A percentile compares a stretch with the other conserved stretches of the same genome.
These are phyloP conservation scores for Cupressus sempervirens DNA, from an alignment of 75 land plant genomes.

Conservation along the genomic window DNA sequence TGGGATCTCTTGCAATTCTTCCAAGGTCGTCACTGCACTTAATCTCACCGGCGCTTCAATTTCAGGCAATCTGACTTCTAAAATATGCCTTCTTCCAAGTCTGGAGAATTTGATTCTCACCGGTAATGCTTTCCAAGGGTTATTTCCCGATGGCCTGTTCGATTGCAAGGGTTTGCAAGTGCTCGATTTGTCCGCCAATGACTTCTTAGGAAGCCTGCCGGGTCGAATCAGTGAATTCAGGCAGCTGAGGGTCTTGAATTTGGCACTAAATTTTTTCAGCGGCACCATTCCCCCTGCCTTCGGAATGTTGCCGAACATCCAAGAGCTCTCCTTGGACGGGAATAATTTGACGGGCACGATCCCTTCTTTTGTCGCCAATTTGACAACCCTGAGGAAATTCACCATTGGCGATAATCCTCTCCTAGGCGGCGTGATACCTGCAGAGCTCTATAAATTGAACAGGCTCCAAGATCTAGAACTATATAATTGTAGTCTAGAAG, in stretches of 20 bases:
- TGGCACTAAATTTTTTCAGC: slow-evolving; percentile 50
- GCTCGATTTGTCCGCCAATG: slow-evolving; percentile 30
- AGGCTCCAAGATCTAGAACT: slow-evolving; percentile 22
- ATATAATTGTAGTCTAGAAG: slow-evolving; percentile 38
- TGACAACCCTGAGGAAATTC: slow-evolving; percentile 19
- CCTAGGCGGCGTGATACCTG: slow-evolving; percentile 16
- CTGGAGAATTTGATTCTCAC: slow-evolving; percentile 6
- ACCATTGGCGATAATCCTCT: slow-evolving; percentile 18
- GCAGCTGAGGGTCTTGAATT: slow-evolving; percentile 39
- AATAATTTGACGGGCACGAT: neutral
- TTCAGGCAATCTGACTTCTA: slow-evolving; percentile 7
- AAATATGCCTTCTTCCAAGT: slow-evolving; percentile 11
- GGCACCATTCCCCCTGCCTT: slow-evolving; percentile 49
- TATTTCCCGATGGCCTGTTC: slow-evolving; percentile 40
- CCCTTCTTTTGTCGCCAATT: slow-evolving; percentile 20
- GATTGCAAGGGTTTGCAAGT: slow-evolving; percentile 36
- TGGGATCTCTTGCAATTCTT: slow-evolving; percentile 53
- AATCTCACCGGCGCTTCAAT: neutral
- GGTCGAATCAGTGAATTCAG: slow-evolving; percentile 33
- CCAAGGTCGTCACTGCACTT: neutral
- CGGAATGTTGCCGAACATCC: slow-evolving; percentile 39
- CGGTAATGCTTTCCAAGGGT: slow-evolving; percentile 34
- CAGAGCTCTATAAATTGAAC: slow-evolving; percentile 10
- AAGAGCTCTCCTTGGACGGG: slow-evolving; percentile 10
- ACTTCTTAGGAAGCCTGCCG: slow-evolving; percentile 34